Conservation (phyloP, 495 filamentous ascomycete genomes). For the Durotheca rogersii region DNA sequence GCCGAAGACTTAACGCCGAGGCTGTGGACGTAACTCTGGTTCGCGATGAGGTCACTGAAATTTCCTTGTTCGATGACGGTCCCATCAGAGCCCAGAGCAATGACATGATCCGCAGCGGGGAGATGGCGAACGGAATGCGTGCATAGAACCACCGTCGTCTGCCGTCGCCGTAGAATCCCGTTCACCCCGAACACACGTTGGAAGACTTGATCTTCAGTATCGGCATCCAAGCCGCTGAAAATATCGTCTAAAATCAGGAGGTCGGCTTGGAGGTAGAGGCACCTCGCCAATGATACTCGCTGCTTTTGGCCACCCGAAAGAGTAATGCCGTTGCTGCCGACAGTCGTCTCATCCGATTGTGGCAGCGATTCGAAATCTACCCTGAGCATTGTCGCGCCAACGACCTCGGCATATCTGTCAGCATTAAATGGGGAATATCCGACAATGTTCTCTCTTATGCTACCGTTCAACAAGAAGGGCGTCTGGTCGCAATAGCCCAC, state of each 20-base stretch:
- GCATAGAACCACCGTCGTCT: slow-evolving; percentile 54
- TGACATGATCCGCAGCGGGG: slow-evolving; percentile 47
- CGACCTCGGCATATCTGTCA: slow-evolving; percentile 60
- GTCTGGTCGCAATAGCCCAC: slow-evolving; percentile 43
- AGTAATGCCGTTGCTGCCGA: slow-evolving; percentile 64
- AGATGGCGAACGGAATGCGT: slow-evolving; percentile 43
- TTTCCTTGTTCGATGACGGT: slow-evolving; percentile 46
- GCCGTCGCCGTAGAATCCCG: slow-evolving; percentile 52
- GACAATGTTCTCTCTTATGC: slow-evolving; percentile 59
- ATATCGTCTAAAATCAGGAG: slow-evolving; percentile 60
- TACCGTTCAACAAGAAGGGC: slow-evolving; percentile 58
- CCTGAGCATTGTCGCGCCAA: slow-evolving; percentile 64
- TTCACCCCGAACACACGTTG: slow-evolving; percentile 54
- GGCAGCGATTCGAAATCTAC: slow-evolving; percentile 53
- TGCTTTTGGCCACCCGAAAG: slow-evolving; percentile 70
- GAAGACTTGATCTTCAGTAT: slow-evolving; percentile 62
- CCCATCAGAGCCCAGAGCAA: slow-evolving; percentile 43
- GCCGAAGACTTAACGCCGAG: slow-evolving; percentile 14
- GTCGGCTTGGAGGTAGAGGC: slow-evolving; percentile 57
- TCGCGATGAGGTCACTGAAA: slow-evolving; percentile 37
- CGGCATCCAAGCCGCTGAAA: slow-evolving; percentile 60
- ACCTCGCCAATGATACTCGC: slow-evolving; percentile 60
- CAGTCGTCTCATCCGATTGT: slow-evolving; percentile 58
- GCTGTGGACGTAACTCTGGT: slow-evolving; percentile 35
- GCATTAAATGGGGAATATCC: slow-evolving; percentile 53